Evolutionary conservation across 2,329 filamentous ascomycete genomes (phyloP), one percentile per base, ranked within the genome.

Genomic region (Xylariaceae sp.): DNA sequence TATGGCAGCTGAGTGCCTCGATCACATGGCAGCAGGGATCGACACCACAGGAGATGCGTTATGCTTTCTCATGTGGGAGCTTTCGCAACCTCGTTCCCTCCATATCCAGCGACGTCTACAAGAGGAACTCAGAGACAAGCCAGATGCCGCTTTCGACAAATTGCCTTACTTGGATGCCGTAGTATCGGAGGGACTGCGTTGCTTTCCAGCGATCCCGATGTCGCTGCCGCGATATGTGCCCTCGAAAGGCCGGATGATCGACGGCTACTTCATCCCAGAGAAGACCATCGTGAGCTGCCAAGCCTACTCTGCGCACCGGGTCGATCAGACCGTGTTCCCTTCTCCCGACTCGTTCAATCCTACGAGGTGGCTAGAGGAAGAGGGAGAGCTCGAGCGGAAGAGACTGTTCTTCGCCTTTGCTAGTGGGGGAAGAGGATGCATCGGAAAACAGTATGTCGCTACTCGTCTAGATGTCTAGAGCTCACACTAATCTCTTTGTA

Each of bases 301-400:
- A 60, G 73, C 79, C 1, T 78, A 73, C 54, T 81, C 78, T 9
- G 67, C 81, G 26, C 77, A 83, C 48, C 72, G 74, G 16, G 66
- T 79, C 42, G 75, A 83, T 49, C 60, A 65, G 9, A 73, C 81
- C 42, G 83, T 89, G 1, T 97, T 94, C 59, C 81, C 84, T 1
- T 76, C 89, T 33, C 85, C 89, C 0, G 85, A 95, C 45, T 65
- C 63, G 4, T 96, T 90, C 57, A 73, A 83, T 38, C 90, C 90
- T 0, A 86, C 91, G 42, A 76, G 91, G 51, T 96, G 90, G 90
- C 77, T 95, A 49, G 79, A 75, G 13, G 72, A 76, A 8, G 75
- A 83, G 34, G 88, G 87, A 2, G 87, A 91, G 53, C 74, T 84
- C 44, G 85, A 91, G 53, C 71, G 79, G 43, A 77, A 77, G 51